These are phyloP conservation scores for Lasiodiplodia citricola DNA, from an alignment of 2,329 filamentous ascomycete genomes.

Conservation along the genomic window DNA sequence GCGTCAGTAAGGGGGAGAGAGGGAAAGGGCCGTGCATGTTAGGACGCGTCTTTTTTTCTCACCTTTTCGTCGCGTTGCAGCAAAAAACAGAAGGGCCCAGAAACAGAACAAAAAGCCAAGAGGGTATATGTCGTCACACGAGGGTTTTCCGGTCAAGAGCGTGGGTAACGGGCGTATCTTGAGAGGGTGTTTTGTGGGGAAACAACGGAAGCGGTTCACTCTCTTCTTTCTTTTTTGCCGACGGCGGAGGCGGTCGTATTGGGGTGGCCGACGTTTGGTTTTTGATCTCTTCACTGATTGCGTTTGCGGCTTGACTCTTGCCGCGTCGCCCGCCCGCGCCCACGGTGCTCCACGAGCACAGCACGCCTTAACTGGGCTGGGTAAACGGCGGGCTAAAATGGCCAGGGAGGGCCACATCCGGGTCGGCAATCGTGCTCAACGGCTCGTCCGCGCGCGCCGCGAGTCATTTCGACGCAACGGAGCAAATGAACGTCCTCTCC, in stretches of 20 bases:
- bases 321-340: not conserved
- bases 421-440: not conserved
- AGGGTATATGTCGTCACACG: not conserved
- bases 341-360: slow-evolving; percentile 8
- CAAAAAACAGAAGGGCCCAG: not conserved
- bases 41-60: not conserved
- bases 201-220: not conserved
- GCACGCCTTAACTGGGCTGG: slow-evolving; percentile 1
- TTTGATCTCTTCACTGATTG: not conserved
- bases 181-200: not conserved
- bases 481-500: not conserved
- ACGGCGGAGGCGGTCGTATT: not conserved
- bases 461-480: not conserved
- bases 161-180: not conserved
- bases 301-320: slow-evolving; percentile 6
- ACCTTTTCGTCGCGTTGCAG: not conserved
- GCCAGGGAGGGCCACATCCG: not conserved
- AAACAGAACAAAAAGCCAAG: not conserved
- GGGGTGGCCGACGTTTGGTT: not conserved
- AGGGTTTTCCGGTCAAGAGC: not conserved
- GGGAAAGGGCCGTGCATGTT: slow-evolving; percentile 11
- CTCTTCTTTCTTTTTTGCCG: not conserved
- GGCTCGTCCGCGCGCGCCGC: not conserved
- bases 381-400: not conserved
- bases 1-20: not conserved